Percentiles rank a stretch among this genome's conserved stretches.
Evolutionary conservation across 1,284 basidiomycete genomes (phyloP).

Genomic region (Trichosporon asahii): DNA sequence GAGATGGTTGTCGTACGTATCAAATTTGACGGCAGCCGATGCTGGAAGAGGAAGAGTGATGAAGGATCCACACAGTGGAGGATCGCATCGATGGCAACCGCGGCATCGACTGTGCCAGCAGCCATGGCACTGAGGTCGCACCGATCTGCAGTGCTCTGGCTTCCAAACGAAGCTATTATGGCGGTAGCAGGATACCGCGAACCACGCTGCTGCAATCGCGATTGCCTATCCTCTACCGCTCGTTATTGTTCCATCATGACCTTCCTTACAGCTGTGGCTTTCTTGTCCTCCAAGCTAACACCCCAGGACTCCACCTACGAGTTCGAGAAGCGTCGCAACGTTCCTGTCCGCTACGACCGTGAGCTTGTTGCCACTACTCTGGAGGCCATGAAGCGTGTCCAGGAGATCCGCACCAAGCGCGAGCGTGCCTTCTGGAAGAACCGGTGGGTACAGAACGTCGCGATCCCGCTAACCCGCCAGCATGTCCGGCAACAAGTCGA

Average conservation of each 20-base stretch:
- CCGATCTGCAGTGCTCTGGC: too few relatives aligned
- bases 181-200: neutral
- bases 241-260: neutral
- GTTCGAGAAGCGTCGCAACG: conserved; percentile 98
- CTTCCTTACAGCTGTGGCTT: neutral
- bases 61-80: neutral
- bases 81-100: neutral
- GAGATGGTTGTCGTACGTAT: conserved; percentile 94
- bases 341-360: conserved; percentile 96
- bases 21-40: neutral
- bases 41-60: neutral
- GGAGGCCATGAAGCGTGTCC: conserved; percentile 92
- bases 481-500: conserved; percentile 65
- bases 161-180: too few relatives aligned
- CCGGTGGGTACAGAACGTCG: conserved; percentile 57
- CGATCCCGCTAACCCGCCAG: conserved; percentile 51
- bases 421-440: conserved; percentile 98
- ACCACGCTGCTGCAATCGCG: neutral
- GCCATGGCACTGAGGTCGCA: too few relatives aligned
- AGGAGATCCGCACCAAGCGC: conserved; percentile 85
- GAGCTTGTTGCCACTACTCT: conserved; percentile 92
- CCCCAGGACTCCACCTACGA: conserved; percentile 92
- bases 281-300: neutral
- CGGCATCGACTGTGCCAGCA: neutral
- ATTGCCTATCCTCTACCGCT: neutral